A percentile compares a stretch with the other conserved stretches of the same genome.
Evolutionary conservation across 495 filamentous ascomycete genomes (phyloP).

Genomic region (Cenococcum geophilum): DNA sequence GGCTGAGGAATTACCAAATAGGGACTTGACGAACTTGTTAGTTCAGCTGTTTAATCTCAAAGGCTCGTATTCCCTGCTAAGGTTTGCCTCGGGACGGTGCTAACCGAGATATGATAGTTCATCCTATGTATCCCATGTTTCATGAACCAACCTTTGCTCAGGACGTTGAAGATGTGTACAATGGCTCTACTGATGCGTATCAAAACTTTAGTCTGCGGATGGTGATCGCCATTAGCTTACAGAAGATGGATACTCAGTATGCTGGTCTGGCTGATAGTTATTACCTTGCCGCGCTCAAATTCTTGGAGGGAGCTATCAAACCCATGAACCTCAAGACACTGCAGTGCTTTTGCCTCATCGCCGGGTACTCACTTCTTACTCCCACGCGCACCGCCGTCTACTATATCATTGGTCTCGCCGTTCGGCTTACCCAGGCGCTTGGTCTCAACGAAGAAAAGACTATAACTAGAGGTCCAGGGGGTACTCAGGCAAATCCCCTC

Average conservation of each 20-base stretch:
- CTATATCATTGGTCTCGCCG: slow-evolving; percentile 81
- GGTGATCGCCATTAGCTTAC: slow-evolving; percentile 87
- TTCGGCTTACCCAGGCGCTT: slow-evolving; percentile 77
- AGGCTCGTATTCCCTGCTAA: slow-evolving; percentile 46
- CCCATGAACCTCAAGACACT: slow-evolving; percentile 79
- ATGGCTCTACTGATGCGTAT: slow-evolving; percentile 66
- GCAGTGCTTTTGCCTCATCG: slow-evolving; percentile 84
- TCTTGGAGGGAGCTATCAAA: slow-evolving; percentile 68
- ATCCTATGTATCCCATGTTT: slow-evolving; percentile 75
- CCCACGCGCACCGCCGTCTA: slow-evolving; percentile 85
- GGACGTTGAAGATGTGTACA: slow-evolving; percentile 73
- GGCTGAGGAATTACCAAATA: slow-evolving; percentile 60
- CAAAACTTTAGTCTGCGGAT: slow-evolving; percentile 81
- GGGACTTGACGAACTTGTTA: slow-evolving; percentile 61
- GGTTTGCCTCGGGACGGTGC: neutral
- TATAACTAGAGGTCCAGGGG: slow-evolving; percentile 44
- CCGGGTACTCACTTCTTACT: slow-evolving; percentile 84
- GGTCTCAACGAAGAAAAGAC: slow-evolving; percentile 81
- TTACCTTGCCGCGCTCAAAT: slow-evolving; percentile 78
- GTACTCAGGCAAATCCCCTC: slow-evolving; percentile 49
- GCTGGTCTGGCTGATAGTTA: slow-evolving; percentile 85
- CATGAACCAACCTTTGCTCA: slow-evolving; percentile 74
- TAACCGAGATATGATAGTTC: slow-evolving; percentile 48
- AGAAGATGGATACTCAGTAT: slow-evolving; percentile 74
- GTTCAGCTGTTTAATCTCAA: slow-evolving; percentile 75